Evolutionary conservation across 495 filamentous ascomycete genomes (phyloP), one percentile per base, ranked within the genome.

Genomic region (Lindgomyces ingoldianus): DNA sequence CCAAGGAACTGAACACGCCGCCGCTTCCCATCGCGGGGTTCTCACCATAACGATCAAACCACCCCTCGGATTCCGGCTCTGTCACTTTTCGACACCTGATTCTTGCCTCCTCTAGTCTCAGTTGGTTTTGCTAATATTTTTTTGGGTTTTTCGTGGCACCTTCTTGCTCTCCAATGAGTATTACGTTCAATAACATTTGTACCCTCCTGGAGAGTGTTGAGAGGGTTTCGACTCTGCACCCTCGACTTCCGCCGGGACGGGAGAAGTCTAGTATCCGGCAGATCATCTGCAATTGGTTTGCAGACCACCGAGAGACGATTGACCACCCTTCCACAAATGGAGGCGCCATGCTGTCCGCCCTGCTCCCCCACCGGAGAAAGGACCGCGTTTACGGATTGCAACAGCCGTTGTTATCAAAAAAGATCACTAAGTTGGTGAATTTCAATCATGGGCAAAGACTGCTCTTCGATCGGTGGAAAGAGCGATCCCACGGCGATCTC

Each of bases 181-280:
- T 69, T 44, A 60, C 55, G 3, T 69, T 69, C 52, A 61, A 57
- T 39, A 18, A 51, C n/a, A 45, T 69, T 2, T 69, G 61, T 36
- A 41, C 3, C 54, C 39, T 69, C 27, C 62, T 65, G n/a, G 66
- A 69, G 41, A 46, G 27, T 8, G 26, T 69, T 21, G 66, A 69
- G 30, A 46, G 30, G 16, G 29, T 57, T 14, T 33, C 56, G 25
- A 41, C 25, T 18, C 41, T 18, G 16, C 30, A 39, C 16, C 61
- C 61, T 26, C 61, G 49, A 45, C 48, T 63, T 6, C 9, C 52
- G 14, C n/a, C 52, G 11, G 9, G 33, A 29, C 22, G 46, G 18
- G 30, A 48, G 36, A 56, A 65, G 24, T 18, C 45, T 16, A 25
- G 4, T 6, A 50, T 57, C 19, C 27, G 45, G 16, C 4, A 50